These are phyloP conservation scores for Microthyrium microscopicum DNA, from an alignment of 2,329 filamentous ascomycete species.

Conservation along the genomic window DNA sequence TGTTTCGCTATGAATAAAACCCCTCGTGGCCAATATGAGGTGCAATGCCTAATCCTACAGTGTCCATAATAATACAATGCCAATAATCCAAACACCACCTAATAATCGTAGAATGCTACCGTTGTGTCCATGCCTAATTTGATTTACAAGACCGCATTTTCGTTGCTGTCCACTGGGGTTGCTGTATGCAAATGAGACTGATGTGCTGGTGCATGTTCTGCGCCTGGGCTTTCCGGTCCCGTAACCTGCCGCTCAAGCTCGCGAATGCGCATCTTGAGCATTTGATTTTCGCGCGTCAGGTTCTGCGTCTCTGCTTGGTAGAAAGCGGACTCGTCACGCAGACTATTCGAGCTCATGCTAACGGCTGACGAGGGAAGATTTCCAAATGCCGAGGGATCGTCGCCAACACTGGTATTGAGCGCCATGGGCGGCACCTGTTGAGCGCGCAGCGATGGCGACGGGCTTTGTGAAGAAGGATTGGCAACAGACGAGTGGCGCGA, in stretches of 20 bases:
- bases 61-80: too few relatives aligned
- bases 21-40: too few relatives aligned
- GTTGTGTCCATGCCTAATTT: too few relatives aligned
- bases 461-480: conserved; percentile 24
- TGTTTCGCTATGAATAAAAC: too few relatives aligned
- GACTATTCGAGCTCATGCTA: too few relatives aligned
- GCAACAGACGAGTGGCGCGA: conserved; percentile 20
- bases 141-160: too few relatives aligned
- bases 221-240: conserved; percentile 15
- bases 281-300: conserved; percentile 64
- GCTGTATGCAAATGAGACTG: not conserved
- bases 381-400: not conserved
- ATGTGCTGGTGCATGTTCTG: conserved; percentile 1
- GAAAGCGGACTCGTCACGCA: conserved; percentile 56
- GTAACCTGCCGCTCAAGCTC: too few relatives aligned
- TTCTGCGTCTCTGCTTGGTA: conserved; percentile 73
- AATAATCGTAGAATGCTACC: too few relatives aligned
- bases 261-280: conserved; percentile 58
- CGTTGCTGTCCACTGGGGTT: not conserved
- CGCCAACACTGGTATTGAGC: not conserved
- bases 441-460: conserved; percentile 20
- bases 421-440: not conserved
- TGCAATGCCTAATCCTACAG: too few relatives aligned
- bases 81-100: too few relatives aligned
- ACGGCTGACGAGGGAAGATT: too few relatives aligned